Evolutionary conservation across 2,329 filamentous ascomycete genomes (phyloP).

Genomic region (Apiospora saccharicola): DNA sequence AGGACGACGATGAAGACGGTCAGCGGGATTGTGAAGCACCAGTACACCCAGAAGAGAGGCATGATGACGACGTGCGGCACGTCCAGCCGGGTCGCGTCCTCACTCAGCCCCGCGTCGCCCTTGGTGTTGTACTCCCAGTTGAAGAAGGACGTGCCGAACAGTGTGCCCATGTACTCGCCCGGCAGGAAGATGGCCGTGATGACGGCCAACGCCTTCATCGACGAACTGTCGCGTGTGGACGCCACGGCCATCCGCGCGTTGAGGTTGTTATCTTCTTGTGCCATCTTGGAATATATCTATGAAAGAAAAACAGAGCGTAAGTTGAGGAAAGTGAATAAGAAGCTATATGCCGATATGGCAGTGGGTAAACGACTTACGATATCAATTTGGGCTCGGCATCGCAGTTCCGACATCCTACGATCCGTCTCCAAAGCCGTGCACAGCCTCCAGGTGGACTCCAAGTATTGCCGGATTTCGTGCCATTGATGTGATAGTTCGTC

Average conservation of each 20-base stretch:
- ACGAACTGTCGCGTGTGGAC: constrained; percentile 69
- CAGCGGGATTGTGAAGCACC: constrained; percentile 52
- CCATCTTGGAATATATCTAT: constrained; percentile 57
- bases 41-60: constrained; percentile 55
- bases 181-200: constrained; percentile 58
- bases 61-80: constrained; percentile 46
- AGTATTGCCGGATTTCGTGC: constrained; percentile 56
- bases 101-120: constrained; percentile 40
- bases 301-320: background rate
- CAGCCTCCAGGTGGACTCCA: constrained; percentile 52
- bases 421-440: constrained; percentile 55
- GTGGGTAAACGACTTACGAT: constrained; percentile 45
- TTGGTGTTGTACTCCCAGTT: constrained; percentile 47
- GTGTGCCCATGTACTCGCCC: constrained; percentile 53
- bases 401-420: constrained; percentile 53
- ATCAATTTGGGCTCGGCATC: constrained; percentile 55
- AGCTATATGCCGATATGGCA: background rate
- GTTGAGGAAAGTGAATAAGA: too few relatives aligned
- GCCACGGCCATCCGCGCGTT: constrained; percentile 72
- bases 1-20: constrained; percentile 50
- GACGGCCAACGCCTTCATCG: constrained; percentile 56
- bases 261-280: constrained; percentile 56
- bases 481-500: constrained; percentile 49
- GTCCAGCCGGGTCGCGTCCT: constrained; percentile 38
- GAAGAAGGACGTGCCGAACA: constrained; percentile 58